These are phyloP conservation scores for Telfairia occidentalis DNA, from an alignment of 331 rosid species.

Conservation along the genomic window DNA sequence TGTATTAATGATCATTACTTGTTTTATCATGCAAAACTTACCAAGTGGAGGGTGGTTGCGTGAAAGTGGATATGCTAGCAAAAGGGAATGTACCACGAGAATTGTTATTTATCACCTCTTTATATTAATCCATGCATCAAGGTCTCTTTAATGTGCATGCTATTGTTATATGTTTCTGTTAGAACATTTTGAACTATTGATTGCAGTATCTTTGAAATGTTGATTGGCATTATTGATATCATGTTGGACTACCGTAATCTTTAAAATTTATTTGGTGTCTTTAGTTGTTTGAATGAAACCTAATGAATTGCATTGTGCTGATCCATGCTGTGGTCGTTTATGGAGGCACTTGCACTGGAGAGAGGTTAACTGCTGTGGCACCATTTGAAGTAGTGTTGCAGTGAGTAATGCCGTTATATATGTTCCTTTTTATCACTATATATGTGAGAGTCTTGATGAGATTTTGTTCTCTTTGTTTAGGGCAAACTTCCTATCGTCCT, in stretches of 20 bases:
- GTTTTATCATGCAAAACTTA: neutral
- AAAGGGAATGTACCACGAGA: neutral
- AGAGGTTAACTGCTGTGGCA: slow-evolving; percentile 37
- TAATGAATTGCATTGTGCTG: slow-evolving; percentile 70
- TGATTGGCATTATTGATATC: neutral
- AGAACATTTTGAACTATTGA: neutral
- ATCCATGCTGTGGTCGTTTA: slow-evolving; percentile 49
- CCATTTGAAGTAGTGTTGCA: slow-evolving; percentile 22
- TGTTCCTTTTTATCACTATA: neutral
- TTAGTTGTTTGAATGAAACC: slow-evolving; percentile 21
- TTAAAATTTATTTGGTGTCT: neutral
- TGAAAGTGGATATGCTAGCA: neutral
- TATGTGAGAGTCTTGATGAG: neutral
- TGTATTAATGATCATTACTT: neutral
- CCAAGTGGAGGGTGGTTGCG: neutral
- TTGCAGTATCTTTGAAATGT: neutral
- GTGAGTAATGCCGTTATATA: slow-evolving; percentile 34
- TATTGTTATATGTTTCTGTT: neutral
- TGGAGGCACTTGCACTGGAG: slow-evolving; percentile 64
- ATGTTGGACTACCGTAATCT: neutral
- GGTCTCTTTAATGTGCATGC: neutral
- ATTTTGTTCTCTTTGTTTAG: neutral
- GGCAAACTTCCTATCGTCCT: slow-evolving; percentile 8
- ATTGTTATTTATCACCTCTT: neutral
- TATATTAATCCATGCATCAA: neutral